Conservation (phyloP, 2,329 filamentous ascomycete genomes). For the Ascochyta lentis region DNA sequence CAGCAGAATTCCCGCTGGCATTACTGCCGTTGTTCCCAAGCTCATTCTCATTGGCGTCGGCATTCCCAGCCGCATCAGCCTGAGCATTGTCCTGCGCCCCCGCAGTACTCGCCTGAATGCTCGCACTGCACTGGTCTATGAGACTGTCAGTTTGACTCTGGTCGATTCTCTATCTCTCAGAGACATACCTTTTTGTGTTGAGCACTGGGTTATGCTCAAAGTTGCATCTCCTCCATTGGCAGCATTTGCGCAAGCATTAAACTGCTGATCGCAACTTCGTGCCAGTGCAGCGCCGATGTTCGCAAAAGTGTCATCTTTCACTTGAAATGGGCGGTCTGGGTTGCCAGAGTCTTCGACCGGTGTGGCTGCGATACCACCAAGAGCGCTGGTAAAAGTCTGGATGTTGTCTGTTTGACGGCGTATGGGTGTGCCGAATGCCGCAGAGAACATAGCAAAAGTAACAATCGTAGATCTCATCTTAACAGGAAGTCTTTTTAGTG, state of each 20-base stretch:
- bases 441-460: slow-evolving; percentile 4
- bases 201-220: slow-evolving; percentile 60
- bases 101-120: slow-evolving; percentile 6
- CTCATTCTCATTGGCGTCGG: neutral
- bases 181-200: slow-evolving; percentile 57
- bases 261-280: slow-evolving; percentile 68
- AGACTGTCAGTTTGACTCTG: neutral
- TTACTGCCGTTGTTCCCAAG: neutral
- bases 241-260: slow-evolving; percentile 65
- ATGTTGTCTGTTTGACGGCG: slow-evolving; percentile 25
- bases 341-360: slow-evolving; percentile 59
- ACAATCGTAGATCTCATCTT: slow-evolving; percentile 8
- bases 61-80: neutral
- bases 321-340: slow-evolving; percentile 51
- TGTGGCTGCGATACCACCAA: slow-evolving; percentile 62
- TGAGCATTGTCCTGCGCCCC: neutral
- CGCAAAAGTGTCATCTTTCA: slow-evolving; percentile 56
- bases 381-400: slow-evolving; percentile 53
- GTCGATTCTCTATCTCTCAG: too few species aligned
- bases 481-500: neutral
- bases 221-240: slow-evolving; percentile 59
- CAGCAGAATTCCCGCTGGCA: neutral
- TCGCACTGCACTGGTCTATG: slow-evolving; percentile 27
- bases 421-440: neutral
- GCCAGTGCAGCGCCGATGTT: slow-evolving; percentile 63